Evolutionary conservation across 768 basidiomycete genomes (phyloP), one percentile per base, ranked within the genome.

Genomic region (Boletus tomentosulus): DNA sequence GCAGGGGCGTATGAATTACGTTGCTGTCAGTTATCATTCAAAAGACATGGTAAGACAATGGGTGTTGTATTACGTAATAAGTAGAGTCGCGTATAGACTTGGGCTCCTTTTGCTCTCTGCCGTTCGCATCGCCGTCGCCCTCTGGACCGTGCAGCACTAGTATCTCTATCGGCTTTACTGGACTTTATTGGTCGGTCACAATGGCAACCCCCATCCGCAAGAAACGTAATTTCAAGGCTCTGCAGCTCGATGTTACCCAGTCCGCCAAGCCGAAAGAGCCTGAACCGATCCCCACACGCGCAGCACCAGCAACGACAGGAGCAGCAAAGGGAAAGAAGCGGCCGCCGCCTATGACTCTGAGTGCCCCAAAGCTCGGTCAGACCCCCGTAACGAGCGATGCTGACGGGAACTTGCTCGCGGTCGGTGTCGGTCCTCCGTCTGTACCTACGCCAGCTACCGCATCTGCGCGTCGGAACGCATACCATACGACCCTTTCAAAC

Each of bases 141-240:
- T 44, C 37, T 60, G 51, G 50, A 33, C 25, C 38, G 35, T 46
- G 53, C 16, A 27, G 5, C 27, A 49, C 48, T 12, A 37, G 8
- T 19, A 27, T 50, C 47, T 45, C 46, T 46, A 35, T 38, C 22
- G 43, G 25, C 60, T 37, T 42, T 56, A 34, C 48, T 56, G 54
- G 24, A 44, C 27, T 25, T 46, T 24, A 33, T 39, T 39, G 46
- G 55, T 55, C 42, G 19, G 5, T 24, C 31, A 58, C 47, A 28
- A 78, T 78, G 76, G 69, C 75, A 37, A 80, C 81, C 37, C 84
- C 86, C 50, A 81, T 91, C 57, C 87, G 91, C 72, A 91, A 92
- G 79, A 94, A 94, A 71, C 85, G 92, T 57, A 94, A 94, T 69
- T 92, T 92, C 81, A 93, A 92, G 73, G 84, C 80, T 37, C 81